Conservation (phyloP, 345 rosid genomes). For the Physaria fendleri region DNA sequence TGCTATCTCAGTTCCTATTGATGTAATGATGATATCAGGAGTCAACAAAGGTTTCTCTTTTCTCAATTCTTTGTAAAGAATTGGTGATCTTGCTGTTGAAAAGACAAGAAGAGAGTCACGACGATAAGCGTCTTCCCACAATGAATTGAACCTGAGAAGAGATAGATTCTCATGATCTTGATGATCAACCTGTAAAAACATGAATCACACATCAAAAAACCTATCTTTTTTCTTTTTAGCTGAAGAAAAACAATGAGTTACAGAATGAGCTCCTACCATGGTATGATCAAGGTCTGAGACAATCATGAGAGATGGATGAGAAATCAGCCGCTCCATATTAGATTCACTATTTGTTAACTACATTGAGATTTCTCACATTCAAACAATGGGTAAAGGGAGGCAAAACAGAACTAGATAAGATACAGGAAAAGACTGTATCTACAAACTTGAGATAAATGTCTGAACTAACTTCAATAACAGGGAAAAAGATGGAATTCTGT, state of each 20-base stretch:
- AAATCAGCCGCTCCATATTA: conserved; percentile 60
- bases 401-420: neutral
- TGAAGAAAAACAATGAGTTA: neutral
- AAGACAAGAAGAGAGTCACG: conserved; percentile 80
- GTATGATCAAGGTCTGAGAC: conserved; percentile 98
- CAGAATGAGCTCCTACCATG: conserved; percentile 48
- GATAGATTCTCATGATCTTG: conserved; percentile 77
- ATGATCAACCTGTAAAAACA: conserved; percentile 73
- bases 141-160: conserved; percentile 79
- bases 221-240: neutral
- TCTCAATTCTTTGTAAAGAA: conserved; percentile 64
- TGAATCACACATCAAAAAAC: conserved; percentile 9
- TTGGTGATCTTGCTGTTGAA: conserved; percentile 91
- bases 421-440: neutral
- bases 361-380: neutral
- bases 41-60: conserved; percentile 91
- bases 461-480: neutral
- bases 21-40: conserved; percentile 88
- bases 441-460: neutral
- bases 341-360: neutral
- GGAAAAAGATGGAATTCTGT: neutral
- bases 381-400: neutral
- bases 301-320: conserved; percentile 74
- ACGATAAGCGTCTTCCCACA: conserved; percentile 82
- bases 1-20: conserved; percentile 97